phyloP scores from a whole-genome alignment of 176 grass and related monocot species.

The Raddia guianensis region DNA sequence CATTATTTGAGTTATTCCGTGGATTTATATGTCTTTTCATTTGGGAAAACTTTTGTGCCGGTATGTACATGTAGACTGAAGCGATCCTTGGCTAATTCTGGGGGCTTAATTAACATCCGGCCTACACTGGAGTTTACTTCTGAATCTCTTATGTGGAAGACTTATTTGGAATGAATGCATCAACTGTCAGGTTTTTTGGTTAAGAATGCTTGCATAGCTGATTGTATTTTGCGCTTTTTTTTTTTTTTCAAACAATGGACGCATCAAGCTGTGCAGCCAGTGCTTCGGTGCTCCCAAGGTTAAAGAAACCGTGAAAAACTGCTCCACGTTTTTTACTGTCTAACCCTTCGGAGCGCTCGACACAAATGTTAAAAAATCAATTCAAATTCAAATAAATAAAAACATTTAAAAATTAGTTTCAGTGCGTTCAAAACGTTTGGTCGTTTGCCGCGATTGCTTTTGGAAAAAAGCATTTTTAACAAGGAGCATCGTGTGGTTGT shows the following conservation, averaged over 20 bases:
- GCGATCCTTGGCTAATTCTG: neutral
- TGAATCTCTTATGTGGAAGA: neutral
- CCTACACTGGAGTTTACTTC: neutral
- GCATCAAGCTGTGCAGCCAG: no score
- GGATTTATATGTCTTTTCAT: neutral
- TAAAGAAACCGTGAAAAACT: no score
- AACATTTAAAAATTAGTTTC: no score
- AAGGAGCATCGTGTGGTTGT: no score
- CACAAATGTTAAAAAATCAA: no score
- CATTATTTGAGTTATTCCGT: neutral
- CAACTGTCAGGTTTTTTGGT: neutral
- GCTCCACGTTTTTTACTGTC: no score
- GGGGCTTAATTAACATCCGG: neutral
- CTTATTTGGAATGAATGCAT: neutral
- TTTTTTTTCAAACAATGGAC: neutral
- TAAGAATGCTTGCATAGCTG: neutral
- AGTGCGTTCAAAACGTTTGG: no score
- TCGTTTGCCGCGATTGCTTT: no score
- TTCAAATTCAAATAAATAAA: no score
- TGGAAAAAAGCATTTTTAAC: no score
- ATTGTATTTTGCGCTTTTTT: neutral
- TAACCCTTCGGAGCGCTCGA: no score
- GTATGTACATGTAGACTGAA: neutral
- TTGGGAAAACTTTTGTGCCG: neutral
- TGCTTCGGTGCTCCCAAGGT: neutral